Conservation (phyloP, 2,329 filamentous ascomycete genomes). For the Trichophyton benhamiae region DNA sequence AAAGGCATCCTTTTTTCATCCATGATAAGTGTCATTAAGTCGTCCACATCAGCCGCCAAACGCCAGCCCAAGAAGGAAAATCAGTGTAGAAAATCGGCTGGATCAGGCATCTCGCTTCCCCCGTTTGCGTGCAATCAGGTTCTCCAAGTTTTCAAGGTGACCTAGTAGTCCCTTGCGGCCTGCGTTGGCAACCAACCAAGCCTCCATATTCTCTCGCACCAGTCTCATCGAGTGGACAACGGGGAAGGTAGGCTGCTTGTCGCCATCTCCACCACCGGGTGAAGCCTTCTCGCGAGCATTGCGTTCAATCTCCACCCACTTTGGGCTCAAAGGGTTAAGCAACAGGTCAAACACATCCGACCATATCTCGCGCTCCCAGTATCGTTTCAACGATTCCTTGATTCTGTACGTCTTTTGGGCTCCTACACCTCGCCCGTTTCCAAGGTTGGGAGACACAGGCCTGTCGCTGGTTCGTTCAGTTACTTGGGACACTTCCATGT, state of each 20-base stretch:
- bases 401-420: slow-evolving; percentile 58
- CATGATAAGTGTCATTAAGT: background rate
- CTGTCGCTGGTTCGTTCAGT: slow-evolving; percentile 18
- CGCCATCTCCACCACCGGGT: background rate
- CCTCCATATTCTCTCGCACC: slow-evolving; percentile 69
- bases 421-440: slow-evolving; percentile 8
- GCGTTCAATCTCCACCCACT: slow-evolving; percentile 51
- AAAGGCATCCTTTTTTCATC: background rate
- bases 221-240: slow-evolving; percentile 56
- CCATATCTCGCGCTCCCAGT: slow-evolving; percentile 96
- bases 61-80: background rate
- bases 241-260: slow-evolving; percentile 32
- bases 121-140: slow-evolving; percentile 47
- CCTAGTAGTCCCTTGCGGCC: slow-evolving; percentile 59
- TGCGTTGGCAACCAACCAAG: slow-evolving; percentile 65
- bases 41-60: background rate
- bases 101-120: slow-evolving; percentile 4
- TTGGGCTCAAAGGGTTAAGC: slow-evolving; percentile 57
- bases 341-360: slow-evolving; percentile 67
- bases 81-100: background rate
- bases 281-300: background rate
- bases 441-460: slow-evolving; percentile 4
- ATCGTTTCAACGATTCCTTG: slow-evolving; percentile 74
- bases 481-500: slow-evolving; percentile 62
- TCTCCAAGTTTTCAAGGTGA: slow-evolving; percentile 53